Base-by-base conservation (phyloP, 768 basidiomycete species). In the Boletus coccyginus region DNA sequence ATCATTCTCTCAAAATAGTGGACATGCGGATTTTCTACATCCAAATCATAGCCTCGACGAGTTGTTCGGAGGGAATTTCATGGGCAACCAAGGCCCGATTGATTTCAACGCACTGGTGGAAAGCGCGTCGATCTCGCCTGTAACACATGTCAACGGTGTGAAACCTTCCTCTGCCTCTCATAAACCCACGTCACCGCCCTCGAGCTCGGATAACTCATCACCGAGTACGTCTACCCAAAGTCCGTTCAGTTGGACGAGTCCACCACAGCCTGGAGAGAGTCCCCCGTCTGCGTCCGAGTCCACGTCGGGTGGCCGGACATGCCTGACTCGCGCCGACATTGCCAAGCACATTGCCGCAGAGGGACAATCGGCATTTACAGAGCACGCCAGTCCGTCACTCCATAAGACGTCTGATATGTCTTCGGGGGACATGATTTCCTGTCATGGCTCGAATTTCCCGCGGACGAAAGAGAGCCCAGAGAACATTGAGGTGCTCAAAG, bases 401-500 rank as follows among this genome's bases (percentile, higher is more conserved):
- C 72, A 72, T 44, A 85, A 80, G 72, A 74, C 75, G 58, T 69
- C 74, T 13, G 79, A 82, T 41, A 61, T 69, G 10, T 65, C 74
- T 4, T 66, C 78, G 29, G 81, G 80, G 0, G 70, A 80, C n/a
- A 77, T 86, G 61, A 75, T 89, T n/a, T 75, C 78, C 33, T 91
- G 90, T 68, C 75, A 81, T 53, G 85, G 84, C 10, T 79, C 85
- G n/a, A 80, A 74, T 7, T 84, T 92, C 66, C 88, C 89, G 7
- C 80, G 75, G 71, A 88, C 86, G 16, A 70, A 79, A 59, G 80
- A 85, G 73, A 89, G 79, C 65, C 86, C 88, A 46, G 76, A 83
- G 56, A 92, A 92, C 59, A 73, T 92, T 13, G 88, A 91, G 69
- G 86, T 92, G 21, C 76, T 90, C 42, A 82, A 83, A 55, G 91